Evolutionary conservation across 345 rosid genomes (phyloP).

Genomic region (Atalantia buxifolia): DNA sequence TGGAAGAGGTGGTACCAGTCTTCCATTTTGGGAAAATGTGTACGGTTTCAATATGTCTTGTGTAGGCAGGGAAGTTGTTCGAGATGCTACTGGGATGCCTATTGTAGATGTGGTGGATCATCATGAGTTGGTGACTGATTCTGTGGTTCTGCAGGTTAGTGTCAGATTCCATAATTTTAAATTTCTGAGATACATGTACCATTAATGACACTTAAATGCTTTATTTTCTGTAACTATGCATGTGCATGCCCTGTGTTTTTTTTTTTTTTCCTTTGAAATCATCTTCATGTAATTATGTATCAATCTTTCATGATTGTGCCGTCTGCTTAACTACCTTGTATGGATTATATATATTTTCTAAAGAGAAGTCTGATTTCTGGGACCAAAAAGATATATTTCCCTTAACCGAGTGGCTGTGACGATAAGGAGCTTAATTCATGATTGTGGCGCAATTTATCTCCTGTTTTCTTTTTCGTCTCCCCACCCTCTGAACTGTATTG

Average conservation of each 20-base stretch:
- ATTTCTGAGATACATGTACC: not conserved
- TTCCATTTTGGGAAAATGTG: slow-evolving; percentile 84
- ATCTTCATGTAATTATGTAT: not conserved
- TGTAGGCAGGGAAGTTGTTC: slow-evolving; percentile 68
- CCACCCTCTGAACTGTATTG: not conserved
- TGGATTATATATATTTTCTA: not conserved
- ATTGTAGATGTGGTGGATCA: slow-evolving; percentile 67
- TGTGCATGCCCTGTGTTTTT: not conserved
- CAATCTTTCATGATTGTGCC: not conserved
- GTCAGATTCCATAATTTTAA: not conserved
- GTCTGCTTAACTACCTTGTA: not conserved
- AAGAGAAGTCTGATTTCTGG: not conserved
- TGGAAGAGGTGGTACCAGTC: slow-evolving; percentile 85
- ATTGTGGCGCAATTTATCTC: not conserved
- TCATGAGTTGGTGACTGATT: slow-evolving; percentile 57
- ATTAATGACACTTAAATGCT: not conserved
- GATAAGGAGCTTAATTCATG: not conserved
- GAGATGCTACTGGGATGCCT: slow-evolving; percentile 67
- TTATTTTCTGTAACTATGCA: not conserved
- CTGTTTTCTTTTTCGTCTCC: not conserved
- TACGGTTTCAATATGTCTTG: slow-evolving; percentile 69
- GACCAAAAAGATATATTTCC: not conserved
- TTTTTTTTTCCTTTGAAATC: not conserved
- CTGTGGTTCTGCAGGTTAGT: slow-evolving; percentile 63
- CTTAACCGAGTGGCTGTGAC: not conserved